phyloP scores from a whole-genome alignment of 495 filamentous ascomycete genomes.

The Lasiosphaeris hirsuta region DNA sequence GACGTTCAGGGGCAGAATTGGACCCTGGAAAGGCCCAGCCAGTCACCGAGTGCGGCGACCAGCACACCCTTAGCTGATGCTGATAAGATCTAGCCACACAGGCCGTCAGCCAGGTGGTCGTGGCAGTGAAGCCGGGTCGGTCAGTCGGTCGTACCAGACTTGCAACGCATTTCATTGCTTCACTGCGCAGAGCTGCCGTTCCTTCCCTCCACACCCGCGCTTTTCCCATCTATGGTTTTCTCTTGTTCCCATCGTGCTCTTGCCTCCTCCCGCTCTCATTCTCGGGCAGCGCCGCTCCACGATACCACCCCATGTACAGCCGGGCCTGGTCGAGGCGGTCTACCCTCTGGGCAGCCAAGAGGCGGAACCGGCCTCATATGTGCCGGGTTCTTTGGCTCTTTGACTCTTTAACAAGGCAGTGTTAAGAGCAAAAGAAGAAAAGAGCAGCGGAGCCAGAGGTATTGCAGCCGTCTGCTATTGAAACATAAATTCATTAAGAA shows the following conservation, averaged over 20 bases:
- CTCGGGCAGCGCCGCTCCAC: too few species aligned
- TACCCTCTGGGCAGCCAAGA: too few species aligned
- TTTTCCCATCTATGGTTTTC: conserved; percentile 1
- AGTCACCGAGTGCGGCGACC: too few species aligned
- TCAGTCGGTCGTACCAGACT: conserved; percentile 2
- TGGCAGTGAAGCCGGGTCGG: background rate
- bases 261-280: too few species aligned
- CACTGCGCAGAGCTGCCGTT: background rate
- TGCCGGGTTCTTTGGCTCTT: background rate
- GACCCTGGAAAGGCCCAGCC: too few species aligned
- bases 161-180: background rate
- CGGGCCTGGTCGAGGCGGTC: too few species aligned
- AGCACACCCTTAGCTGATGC: background rate
- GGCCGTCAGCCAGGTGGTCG: background rate
- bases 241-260: background rate
- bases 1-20: too few species aligned
- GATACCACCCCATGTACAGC: background rate
- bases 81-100: background rate
- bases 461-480: background rate
- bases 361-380: background rate
- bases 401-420: background rate
- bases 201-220: conserved; percentile 11
- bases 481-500: too few species aligned
- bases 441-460: background rate
- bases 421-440: conserved; percentile 1